phyloP scores from a whole-genome alignment of 2,329 filamentous ascomycete genomes.

The Rhynchosporium graminicola region DNA sequence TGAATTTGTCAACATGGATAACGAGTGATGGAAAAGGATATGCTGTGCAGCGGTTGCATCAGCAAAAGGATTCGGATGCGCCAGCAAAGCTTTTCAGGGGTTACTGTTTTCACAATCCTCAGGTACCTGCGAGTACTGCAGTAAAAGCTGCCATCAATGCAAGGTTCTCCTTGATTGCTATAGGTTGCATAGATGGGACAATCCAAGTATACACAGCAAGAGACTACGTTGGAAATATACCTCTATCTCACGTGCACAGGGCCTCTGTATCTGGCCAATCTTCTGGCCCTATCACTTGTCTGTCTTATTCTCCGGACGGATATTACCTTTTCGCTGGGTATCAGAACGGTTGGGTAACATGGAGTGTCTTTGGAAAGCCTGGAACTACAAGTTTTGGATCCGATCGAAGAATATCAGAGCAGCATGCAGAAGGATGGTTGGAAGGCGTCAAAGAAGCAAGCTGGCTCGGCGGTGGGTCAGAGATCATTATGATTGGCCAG shows the following conservation, averaged over 20 bases:
- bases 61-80: constrained; percentile 48
- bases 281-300: constrained; percentile 70
- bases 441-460: constrained; percentile 72
- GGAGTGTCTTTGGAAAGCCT: constrained; percentile 95
- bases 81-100: constrained; percentile 74
- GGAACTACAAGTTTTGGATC: constrained; percentile 80
- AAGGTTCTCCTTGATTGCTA: constrained; percentile 87
- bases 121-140: constrained; percentile 60
- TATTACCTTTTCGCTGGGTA: constrained; percentile 96
- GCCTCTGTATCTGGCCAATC: constrained; percentile 66
- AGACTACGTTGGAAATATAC: constrained; percentile 92
- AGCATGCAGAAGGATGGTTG: constrained; percentile 83
- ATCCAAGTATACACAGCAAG: constrained; percentile 89
- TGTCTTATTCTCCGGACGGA: constrained; percentile 91
- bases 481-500: constrained; percentile 74
- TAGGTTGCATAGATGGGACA: constrained; percentile 77
- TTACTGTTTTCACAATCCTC: constrained; percentile 83
- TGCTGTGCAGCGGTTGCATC: constrained; percentile 74
- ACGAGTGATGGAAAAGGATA: constrained; percentile 86
- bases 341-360: constrained; percentile 89
- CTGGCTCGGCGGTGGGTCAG: constrained; percentile 87
- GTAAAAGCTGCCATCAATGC: constrained; percentile 85
- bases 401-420: constrained; percentile 62
- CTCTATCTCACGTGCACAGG: constrained; percentile 76
- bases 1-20: constrained; percentile 94